Percentiles rank a stretch among this genome's conserved stretches.
Conservation (phyloP, 371 early-diverging fungal genomes). For the Cladochytrium tenue region DNA sequence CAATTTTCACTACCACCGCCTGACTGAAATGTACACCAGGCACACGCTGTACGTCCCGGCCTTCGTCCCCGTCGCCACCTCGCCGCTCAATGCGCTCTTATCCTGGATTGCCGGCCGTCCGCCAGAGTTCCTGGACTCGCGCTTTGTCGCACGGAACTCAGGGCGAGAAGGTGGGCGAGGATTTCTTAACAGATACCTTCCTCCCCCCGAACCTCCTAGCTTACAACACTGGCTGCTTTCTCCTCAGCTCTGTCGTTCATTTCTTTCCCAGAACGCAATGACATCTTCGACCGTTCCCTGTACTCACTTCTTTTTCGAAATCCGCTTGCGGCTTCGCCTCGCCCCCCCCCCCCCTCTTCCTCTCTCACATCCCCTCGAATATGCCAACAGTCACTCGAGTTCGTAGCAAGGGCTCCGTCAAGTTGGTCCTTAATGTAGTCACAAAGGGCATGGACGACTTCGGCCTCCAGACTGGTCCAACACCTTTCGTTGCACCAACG, state of each 20-base stretch:
- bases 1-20: background rate
- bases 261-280: too few species aligned
- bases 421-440: slow-evolving; percentile 42
- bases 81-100: slow-evolving; percentile 41
- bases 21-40: slow-evolving; percentile 16
- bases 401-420: slow-evolving; percentile 50
- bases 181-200: background rate
- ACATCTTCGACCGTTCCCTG: too few species aligned
- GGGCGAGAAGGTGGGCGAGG: slow-evolving; percentile 55
- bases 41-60: slow-evolving; percentile 43
- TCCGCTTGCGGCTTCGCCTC: background rate
- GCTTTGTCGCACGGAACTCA: slow-evolving; percentile 42
- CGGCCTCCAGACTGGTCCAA: slow-evolving; percentile 31
- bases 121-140: slow-evolving; percentile 58
- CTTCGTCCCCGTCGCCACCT: slow-evolving; percentile 43
- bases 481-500: too few species aligned
- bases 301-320: background rate
- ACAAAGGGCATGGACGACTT: slow-evolving; percentile 48
- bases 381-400: slow-evolving; percentile 46
- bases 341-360: background rate
- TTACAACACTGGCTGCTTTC: background rate
- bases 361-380: background rate
- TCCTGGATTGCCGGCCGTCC: slow-evolving; percentile 45
- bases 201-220: background rate
- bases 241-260: too few species aligned